These are phyloP conservation scores for Mortierella sp. DNA, from an alignment of 371 early-diverging fungal genomes.

Conservation along the genomic window DNA sequence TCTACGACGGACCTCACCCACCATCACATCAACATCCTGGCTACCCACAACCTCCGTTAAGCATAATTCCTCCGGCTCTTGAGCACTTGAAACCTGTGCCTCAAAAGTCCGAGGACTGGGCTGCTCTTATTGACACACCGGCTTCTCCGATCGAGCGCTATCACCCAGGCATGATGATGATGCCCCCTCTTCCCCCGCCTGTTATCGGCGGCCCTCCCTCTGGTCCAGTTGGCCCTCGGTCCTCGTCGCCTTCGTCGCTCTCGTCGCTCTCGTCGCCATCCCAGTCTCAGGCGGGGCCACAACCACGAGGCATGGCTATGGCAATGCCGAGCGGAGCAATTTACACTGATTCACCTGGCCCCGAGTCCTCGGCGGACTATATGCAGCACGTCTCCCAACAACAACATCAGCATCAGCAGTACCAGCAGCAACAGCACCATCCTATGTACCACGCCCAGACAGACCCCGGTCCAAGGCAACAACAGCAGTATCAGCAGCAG, in stretches of 20 bases:
- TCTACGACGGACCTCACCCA: constrained; percentile 8
- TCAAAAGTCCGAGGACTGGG: constrained; percentile 54
- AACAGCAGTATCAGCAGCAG: constrained; percentile 14
- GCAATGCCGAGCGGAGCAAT: constrained; percentile 1
- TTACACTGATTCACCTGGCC: constrained; percentile 38
- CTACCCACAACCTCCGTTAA: neutral
- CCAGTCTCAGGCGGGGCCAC: constrained; percentile 1
- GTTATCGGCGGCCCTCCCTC: neutral
- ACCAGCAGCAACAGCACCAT: constrained; percentile 12
- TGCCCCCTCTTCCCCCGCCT: constrained; percentile 10
- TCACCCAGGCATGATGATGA: constrained; percentile 16
- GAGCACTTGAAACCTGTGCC: constrained; percentile 21
- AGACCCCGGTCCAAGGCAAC: neutral
- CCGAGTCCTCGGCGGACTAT: constrained; percentile 34
- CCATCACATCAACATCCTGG: neutral
- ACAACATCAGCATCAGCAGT: constrained; percentile 4
- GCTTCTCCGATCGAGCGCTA: constrained; percentile 30
- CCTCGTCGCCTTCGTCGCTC: neutral
- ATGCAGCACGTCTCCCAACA: constrained; percentile 23
- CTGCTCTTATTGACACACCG: constrained; percentile 42
- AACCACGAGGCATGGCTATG: constrained; percentile 2
- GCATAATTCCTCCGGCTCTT: neutral
- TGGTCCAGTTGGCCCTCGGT: neutral
- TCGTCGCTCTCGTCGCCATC: neutral
- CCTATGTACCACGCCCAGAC: neutral